Percentiles rank a stretch among this genome's conserved stretches.
These are phyloP conservation scores for Cryphonectria parasitica DNA, from an alignment of 2,329 filamentous ascomycete species.

Conservation along the genomic window DNA sequence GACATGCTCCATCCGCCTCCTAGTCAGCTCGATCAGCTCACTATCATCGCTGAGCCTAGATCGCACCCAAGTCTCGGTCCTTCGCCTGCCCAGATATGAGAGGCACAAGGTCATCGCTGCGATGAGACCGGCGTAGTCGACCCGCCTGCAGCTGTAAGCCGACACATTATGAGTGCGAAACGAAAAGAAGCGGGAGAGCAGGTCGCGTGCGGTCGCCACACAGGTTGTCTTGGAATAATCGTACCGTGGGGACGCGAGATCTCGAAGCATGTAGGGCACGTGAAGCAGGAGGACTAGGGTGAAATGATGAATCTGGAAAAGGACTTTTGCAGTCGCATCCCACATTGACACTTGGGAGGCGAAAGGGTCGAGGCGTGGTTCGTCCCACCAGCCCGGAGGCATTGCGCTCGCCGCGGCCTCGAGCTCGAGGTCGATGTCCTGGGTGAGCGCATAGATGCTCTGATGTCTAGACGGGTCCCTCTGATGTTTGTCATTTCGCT, in stretches of 20 bases:
- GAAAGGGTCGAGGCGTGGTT: conserved; percentile 36
- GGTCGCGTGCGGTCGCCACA: conserved; percentile 54
- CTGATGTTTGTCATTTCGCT: conserved; percentile 45
- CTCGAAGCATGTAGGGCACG: conserved; percentile 57
- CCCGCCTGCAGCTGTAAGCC: conserved; percentile 49
- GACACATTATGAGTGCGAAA: conserved; percentile 47
- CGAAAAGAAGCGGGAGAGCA: conserved; percentile 52
- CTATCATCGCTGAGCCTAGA: conserved; percentile 40
- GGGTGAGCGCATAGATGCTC: conserved; percentile 45
- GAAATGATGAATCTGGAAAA: conserved; percentile 56
- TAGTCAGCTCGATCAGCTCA: conserved; percentile 41
- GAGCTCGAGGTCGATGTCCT: conserved; percentile 53
- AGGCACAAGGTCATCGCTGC: conserved; percentile 56
- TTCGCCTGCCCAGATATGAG: conserved; percentile 49
- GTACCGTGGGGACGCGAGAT: conserved; percentile 43
- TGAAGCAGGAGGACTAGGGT: conserved; percentile 57
- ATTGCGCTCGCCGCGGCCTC: conserved; percentile 47
- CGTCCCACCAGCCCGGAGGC: conserved; percentile 53
- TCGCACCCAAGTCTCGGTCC: conserved; percentile 26
- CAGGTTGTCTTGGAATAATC: conserved; percentile 55
- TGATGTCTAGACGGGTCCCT: conserved; percentile 30
- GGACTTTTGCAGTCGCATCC: conserved; percentile 41
- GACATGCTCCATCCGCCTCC: conserved; percentile 45
- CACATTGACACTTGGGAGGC: conserved; percentile 32
- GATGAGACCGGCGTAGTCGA: conserved; percentile 57